These are phyloP conservation scores for Vitis cinerea DNA, from an alignment of 164 flowering plant genomes.

Conservation along the genomic window DNA sequence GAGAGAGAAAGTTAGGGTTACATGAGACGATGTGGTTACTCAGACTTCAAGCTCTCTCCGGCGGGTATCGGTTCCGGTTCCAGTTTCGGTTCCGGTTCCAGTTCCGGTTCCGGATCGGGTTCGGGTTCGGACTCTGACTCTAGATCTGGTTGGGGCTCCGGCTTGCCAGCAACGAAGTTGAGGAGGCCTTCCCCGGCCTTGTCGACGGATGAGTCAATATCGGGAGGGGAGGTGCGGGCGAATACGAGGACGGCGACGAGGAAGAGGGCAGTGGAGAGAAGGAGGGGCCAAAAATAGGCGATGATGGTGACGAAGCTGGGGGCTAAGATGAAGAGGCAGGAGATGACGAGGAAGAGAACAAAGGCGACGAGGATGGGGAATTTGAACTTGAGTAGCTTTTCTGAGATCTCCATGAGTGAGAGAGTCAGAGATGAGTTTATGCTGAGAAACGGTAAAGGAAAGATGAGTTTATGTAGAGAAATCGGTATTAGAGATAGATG, in stretches of 20 bases:
- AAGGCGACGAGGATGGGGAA: constrained; percentile 33
- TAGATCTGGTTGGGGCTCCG: constrained; percentile 1
- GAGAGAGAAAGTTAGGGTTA: background rate
- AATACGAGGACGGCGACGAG: constrained; percentile 36
- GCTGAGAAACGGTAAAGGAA: background rate
- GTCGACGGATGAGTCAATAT: constrained; percentile 16
- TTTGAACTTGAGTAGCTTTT: constrained; percentile 51
- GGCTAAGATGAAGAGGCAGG: constrained; percentile 17
- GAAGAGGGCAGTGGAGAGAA: constrained; percentile 50
- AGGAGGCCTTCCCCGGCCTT: constrained; percentile 34
- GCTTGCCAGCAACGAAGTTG: constrained; percentile 40
- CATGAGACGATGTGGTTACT: background rate
- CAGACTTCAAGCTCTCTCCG: constrained; percentile 12
- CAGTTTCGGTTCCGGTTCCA: too few relatives aligned
- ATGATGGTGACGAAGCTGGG: constrained; percentile 36
- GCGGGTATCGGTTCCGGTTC: background rate
- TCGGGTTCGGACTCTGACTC: too few relatives aligned
- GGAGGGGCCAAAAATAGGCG: constrained; percentile 56
- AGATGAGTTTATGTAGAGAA: background rate
- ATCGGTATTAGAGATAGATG: background rate
- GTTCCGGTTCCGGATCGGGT: too few relatives aligned
- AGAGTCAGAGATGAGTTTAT: background rate
- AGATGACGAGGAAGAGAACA: background rate
- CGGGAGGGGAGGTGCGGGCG: constrained; percentile 23
- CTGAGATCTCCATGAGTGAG: constrained; percentile 47